Base-by-base conservation (phyloP, 495 filamentous ascomycete species). In the Aspergillus incahuasiensis region DNA sequence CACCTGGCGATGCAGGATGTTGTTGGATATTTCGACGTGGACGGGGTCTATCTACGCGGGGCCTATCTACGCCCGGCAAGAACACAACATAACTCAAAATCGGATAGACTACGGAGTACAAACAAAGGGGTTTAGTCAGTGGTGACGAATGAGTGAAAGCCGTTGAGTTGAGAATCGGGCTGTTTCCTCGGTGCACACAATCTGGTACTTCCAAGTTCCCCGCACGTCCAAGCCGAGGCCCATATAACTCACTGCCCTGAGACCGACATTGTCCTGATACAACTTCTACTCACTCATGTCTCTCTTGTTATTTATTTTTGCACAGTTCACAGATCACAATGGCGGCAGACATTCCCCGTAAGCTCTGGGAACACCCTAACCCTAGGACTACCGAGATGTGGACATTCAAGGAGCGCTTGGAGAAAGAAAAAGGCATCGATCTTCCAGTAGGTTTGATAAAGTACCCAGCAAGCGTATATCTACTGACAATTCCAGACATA, bases 371-470 rank as follows among this genome's bases (percentile, higher is more conserved):
- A 61, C 87, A 89, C 66, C 71, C 80, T 21, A 64, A 76, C 52
- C 86, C 86, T 8, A 64, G 78, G 49, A 72, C 74, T 12, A 89
- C 85, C 8, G 72, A 74, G 43, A 87, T 90, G 83, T 82, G 76
- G 64, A 70, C 63, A 44, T 90, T 90, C 64, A 68, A 61, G 32
- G 47, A 61, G 9, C 45, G 54, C 1, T 32, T 74, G 28, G 64
- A 68, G 56, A 56, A 63, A 30, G 57, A 64, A 18, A 60, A 60
- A 39, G 48, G 44, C 5, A 13, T 55, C 16, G 28, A 21, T 9
- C 41, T 64, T 18, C 47, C 55, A 25, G 61, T 64, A 46, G n/a
- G 55, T 41, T 11, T 0, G 13, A 25, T 7, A 20, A 18, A n/a
- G 5, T 19, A 6, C 30, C 15, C 38, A 48, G 3, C 18, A 15